Conservation (phyloP, 1,284 basidiomycete genomes). For the Heterobasidion parviporum region DNA sequence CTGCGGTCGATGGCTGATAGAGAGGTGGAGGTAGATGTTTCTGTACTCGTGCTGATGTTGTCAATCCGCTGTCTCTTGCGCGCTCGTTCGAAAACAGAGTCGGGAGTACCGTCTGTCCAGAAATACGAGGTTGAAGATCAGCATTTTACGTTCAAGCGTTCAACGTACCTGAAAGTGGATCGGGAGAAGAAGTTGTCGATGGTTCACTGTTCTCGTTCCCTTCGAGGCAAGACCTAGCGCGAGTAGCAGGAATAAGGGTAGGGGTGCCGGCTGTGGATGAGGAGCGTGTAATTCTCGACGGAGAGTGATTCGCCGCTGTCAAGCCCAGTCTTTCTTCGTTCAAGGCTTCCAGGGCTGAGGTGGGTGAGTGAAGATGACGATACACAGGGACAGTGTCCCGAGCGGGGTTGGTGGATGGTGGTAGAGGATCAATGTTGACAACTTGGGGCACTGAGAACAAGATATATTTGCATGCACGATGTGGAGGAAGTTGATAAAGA, state of each 20-base stretch:
- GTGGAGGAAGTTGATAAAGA: constrained; percentile 7
- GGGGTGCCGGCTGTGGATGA: constrained; percentile 19
- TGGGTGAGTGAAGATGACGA: constrained; percentile 21
- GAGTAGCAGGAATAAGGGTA: constrained; percentile 50
- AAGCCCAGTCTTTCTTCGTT: constrained; percentile 33
- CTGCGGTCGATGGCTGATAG: constrained; percentile 21
- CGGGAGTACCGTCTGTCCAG: constrained; percentile 22
- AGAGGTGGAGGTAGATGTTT: constrained; percentile 13
- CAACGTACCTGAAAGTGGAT: constrained; percentile 18
- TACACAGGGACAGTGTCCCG: constrained; percentile 46
- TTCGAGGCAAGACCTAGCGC: constrained; percentile 56
- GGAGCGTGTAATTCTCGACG: constrained; percentile 17
- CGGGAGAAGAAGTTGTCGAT: constrained; percentile 17
- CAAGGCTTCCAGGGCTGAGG: constrained; percentile 24
- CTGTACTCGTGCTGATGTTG: constrained; percentile 18
- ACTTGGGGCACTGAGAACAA: constrained; percentile 8
- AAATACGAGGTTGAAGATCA: constrained; percentile 3
- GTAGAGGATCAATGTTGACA: constrained; percentile 66
- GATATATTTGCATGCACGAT: constrained; percentile 12
- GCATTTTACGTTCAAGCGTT: background rate
- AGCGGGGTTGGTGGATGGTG: constrained; percentile 37
- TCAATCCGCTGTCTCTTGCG: constrained; percentile 65
- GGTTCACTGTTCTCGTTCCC: constrained; percentile 32
- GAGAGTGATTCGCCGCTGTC: constrained; percentile 21
- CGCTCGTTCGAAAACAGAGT: constrained; percentile 44